Evolutionary conservation across 768 basidiomycete species (phyloP), one percentile per base, ranked within the genome.

Genomic region (Leccinum variicolor): DNA sequence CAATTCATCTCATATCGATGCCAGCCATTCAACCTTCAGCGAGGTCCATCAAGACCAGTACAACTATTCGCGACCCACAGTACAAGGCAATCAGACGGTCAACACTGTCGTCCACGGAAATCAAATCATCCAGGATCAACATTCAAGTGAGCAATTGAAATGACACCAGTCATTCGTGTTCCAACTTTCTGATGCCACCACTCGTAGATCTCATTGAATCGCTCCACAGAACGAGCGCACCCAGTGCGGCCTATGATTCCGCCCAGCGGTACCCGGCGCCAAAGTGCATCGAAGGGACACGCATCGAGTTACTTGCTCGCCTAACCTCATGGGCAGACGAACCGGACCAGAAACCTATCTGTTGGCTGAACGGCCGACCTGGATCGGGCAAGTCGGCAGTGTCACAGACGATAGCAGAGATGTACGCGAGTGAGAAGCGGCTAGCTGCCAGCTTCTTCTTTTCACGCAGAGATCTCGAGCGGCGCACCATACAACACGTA

Each of bases 381-480:
- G 66, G 66, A 11, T 69, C 62, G n/a, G 66, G 66, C 2, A 68
- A 68, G 50, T 68, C 66, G 7, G 67, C 66, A 1, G 65, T 76
- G 13, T 64, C 65, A 11, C 74, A 74, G 41, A 71, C 72, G 0
- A 61, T 74, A 1, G 68, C 72, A 14, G 64, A 74, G 56, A 67
- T 59, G 29, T 68, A 62, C 39, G 54, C 57, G 47, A 31, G 25
- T 25, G 29, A 60, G 56, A 15, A 51, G 19, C 65, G 67, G 5
- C 65, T 75, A 8, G 70, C 69, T 29, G 73, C 70, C 0, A 71
- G 69, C 50, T 76, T 74, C 62, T 76, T 76, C 59, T 74, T 76
- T 62, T 74, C 69, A 0, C 59, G 69, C n/a, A 62, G 64, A 13
- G 68, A 69, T 34, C 46, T 59, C 8, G 65, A 62, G 25, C 62